phyloP scores from a whole-genome alignment of 805 yeast genomes.

The Saturnispora gosingensis region DNA sequence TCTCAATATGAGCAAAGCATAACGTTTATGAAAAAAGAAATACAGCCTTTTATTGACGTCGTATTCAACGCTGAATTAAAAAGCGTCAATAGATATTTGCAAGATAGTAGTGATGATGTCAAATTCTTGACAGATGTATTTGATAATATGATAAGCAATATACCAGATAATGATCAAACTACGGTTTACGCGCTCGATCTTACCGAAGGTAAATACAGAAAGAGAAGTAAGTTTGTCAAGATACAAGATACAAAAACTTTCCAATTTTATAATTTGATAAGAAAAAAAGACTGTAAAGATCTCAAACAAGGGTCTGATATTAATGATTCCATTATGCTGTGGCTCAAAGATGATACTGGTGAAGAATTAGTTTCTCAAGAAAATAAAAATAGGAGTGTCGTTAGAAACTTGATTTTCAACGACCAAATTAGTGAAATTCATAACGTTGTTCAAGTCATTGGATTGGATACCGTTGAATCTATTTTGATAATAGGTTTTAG shows the following conservation, averaged over 20 bases:
- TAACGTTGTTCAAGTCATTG: constrained; percentile 69
- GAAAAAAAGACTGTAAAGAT: neutral
- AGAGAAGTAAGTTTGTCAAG: constrained; percentile 49
- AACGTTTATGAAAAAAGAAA: constrained; percentile 18
- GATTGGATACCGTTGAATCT: constrained; percentile 70
- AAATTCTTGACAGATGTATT: constrained; percentile 40
- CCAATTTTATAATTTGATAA: constrained; percentile 3
- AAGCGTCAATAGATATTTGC: constrained; percentile 43
- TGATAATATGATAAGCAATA: constrained; percentile 35
- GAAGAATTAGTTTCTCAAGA: constrained; percentile 26
- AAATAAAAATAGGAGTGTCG: constrained; percentile 66
- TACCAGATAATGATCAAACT: constrained; percentile 15
- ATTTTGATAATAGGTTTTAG: constrained; percentile 58
- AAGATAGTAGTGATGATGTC: constrained; percentile 57
- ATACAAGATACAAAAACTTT: constrained; percentile 14
- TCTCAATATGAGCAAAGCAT: neutral
- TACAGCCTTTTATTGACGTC: constrained; percentile 27
- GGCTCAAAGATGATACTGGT: neutral
- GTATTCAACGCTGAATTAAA: constrained; percentile 38
- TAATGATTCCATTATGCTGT: neutral
- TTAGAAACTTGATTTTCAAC: constrained; percentile 57
- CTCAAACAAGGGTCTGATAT: neutral
- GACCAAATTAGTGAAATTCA: constrained; percentile 65
- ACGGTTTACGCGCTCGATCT: constrained; percentile 47
- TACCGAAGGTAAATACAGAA: constrained; percentile 61